These are phyloP conservation scores for Oxytropis ochrocephala DNA, from an alignment of 306 rosid species.

Conservation along the genomic window DNA sequence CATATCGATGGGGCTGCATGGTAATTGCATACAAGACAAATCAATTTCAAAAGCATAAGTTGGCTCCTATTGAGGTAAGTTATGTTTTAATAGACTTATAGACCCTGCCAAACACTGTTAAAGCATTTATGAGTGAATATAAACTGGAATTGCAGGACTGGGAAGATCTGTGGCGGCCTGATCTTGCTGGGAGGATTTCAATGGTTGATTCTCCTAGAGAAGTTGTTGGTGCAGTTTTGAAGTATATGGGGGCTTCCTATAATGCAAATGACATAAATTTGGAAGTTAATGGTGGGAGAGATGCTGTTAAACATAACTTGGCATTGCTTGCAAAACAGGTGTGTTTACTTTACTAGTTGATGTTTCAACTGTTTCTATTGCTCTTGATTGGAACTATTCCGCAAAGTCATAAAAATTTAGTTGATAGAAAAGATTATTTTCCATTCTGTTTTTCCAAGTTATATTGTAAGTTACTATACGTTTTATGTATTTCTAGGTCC, in stretches of 20 bases:
- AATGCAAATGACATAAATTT: slow-evolving; percentile 47
- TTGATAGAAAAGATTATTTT: neutral
- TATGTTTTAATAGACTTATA: neutral
- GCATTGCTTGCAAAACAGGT: slow-evolving; percentile 79
- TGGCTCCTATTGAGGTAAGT: slow-evolving; percentile 71
- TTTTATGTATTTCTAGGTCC: slow-evolving; percentile 51
- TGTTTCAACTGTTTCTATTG: neutral
- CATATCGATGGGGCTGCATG: slow-evolving; percentile 92
- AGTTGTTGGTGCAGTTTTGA: slow-evolving; percentile 87
- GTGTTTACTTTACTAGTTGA: slow-evolving; percentile 30
- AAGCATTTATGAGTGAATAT: slow-evolving; percentile 12
- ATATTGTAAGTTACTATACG: neutral
- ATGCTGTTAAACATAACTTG: slow-evolving; percentile 55
- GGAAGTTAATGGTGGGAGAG: slow-evolving; percentile 69
- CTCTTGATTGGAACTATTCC: neutral
- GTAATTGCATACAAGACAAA: slow-evolving; percentile 87
- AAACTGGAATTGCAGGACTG: slow-evolving; percentile 65
- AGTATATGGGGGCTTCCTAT: slow-evolving; percentile 91
- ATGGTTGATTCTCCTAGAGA: slow-evolving; percentile 95
- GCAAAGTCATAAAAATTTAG: neutral
- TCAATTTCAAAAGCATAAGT: slow-evolving; percentile 59
- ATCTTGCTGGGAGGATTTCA: slow-evolving; percentile 76
- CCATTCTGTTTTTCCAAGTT: neutral
- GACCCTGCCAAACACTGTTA: neutral
- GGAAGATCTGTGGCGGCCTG: slow-evolving; percentile 95